Base-by-base conservation (phyloP, 441 rosid species). In the Erodium chrysanthum region DNA sequence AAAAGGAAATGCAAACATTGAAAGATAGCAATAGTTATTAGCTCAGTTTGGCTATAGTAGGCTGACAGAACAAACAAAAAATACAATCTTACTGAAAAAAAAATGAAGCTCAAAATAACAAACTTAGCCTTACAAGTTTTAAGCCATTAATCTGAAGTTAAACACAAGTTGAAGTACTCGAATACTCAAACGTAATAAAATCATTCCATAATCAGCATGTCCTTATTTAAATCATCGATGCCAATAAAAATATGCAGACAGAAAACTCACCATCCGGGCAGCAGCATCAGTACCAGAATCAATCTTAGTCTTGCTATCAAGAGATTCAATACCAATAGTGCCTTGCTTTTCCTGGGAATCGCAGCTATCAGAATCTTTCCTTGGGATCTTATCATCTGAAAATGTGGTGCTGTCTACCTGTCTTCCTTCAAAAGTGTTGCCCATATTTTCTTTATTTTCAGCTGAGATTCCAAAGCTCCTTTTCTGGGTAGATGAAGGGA, bases 381-480 rank as follows among this genome's bases (percentile, higher is more conserved):
- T 81, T 27, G 65, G 73, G 66, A 69, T 67, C 68, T 71, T 77
- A 66, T 71, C 71, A 54, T 68, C 77, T 18, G 63, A 42, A 44
- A 65, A 60, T 66, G 71, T 71, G 70, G 74, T 44, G 35, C 44
- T 37, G 66, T 71, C 72, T 73, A 73, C 77, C 50, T 71, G 72
- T 46, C 74, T 77, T 23, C 70, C 72, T 72, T 69, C 80, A 66
- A 65, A 56, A 72, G 78, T 75, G 76, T 77, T 79, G 75, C 71
- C 72, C 66, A 70, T 23, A 73, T 85, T 87, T 82, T 87, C 90
- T 72, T 84, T 93, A 70, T 80, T 88, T 73, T 80, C 85, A 58
- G 69, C 37, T 0, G 35, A 31, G 35, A 6, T 1, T 31, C 35
- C 35, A 59, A 64, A 67, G 66, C 50, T 82, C 67, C 67, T 71